Percentiles rank a stretch among this genome's conserved stretches.
Evolutionary conservation across 306 rosid species (phyloP).

Genomic region (Quillaja saponaria): DNA sequence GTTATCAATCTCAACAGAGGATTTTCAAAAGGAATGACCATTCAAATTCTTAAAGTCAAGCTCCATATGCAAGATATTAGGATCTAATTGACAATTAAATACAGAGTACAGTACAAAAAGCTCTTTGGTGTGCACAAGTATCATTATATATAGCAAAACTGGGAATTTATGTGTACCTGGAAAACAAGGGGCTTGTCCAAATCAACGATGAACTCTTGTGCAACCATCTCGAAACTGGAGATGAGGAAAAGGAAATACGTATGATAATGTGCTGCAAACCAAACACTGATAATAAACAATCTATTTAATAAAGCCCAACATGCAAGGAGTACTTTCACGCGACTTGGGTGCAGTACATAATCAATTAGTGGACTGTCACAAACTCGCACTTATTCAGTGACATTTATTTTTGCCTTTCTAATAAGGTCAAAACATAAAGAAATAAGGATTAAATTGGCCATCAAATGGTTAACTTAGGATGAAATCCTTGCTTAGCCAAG

Average conservation of each 20-base stretch:
- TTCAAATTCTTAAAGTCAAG: too few relatives aligned
- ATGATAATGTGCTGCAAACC: constrained; percentile 11
- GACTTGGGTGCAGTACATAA: constrained; percentile 11
- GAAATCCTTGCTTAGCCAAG: too few relatives aligned
- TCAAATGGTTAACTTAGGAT: too few relatives aligned
- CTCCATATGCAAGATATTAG: neutral
- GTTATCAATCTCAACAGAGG: constrained; percentile 1
- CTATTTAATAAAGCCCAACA: neutral
- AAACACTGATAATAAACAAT: constrained; percentile 13
- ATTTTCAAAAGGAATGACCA: neutral
- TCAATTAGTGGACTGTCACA: constrained; percentile 7
- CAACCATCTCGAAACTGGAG: constrained; percentile 67
- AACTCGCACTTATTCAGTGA: constrained; percentile 11
- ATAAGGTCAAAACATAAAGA: too few relatives aligned
- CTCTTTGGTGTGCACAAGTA: neutral
- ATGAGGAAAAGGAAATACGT: constrained; percentile 16
- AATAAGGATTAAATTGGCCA: too few relatives aligned
- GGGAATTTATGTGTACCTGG: constrained; percentile 57
- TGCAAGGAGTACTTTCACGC: neutral
- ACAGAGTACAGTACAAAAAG: constrained; percentile 9
- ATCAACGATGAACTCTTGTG: constrained; percentile 77
- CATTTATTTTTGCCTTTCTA: constrained; percentile 23
- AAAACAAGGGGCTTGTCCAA: constrained; percentile 81
- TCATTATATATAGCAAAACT: too few relatives aligned
- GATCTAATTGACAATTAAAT: constrained; percentile 18